Percentiles rank a stretch among this genome's conserved stretches.
These are phyloP conservation scores for Thalassiosira profunda DNA, from an alignment of 108 stramenopile genomes.

Conservation along the genomic window DNA sequence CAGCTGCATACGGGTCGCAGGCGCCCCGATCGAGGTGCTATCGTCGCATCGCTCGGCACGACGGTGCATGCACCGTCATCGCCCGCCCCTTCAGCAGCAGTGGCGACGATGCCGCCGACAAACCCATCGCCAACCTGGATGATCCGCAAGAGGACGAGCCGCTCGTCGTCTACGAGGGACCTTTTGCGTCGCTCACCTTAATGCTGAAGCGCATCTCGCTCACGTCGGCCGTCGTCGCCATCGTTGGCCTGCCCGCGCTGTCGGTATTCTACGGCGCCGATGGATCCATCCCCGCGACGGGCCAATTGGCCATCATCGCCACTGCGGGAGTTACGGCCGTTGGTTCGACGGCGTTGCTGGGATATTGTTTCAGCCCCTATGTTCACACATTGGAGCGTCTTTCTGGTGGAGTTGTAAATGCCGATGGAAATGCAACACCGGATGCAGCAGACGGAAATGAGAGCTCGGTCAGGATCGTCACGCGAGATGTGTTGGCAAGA, in stretches of 20 bases:
- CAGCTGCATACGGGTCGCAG: too few species aligned
- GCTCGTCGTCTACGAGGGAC: conserved; percentile 67
- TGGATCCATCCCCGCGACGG: conserved; percentile 61
- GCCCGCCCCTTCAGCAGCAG: too few species aligned
- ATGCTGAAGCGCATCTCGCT: conserved; percentile 81
- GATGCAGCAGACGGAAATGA: not conserved
- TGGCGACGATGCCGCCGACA: too few species aligned
- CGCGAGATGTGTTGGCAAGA: conserved; percentile 66
- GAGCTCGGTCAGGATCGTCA: conserved; percentile 57
- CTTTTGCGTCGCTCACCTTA: conserved; percentile 71
- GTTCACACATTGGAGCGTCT: conserved; percentile 67
- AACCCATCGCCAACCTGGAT: too few species aligned
- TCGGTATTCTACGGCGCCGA: conserved; percentile 46
- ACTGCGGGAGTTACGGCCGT: conserved; percentile 69
- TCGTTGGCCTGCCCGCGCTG: conserved; percentile 73
- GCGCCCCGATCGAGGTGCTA: too few species aligned
- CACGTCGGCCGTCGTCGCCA: conserved; percentile 64
- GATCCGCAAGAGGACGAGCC: conserved; percentile 6
- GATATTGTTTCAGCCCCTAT: conserved; percentile 88
- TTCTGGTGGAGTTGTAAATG: not conserved
- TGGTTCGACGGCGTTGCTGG: conserved; percentile 73
- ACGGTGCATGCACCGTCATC: too few species aligned
- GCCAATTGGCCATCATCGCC: conserved; percentile 68
- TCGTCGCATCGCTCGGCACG: too few species aligned
- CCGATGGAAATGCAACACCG: not conserved